Percentiles rank a stretch among this genome's conserved stretches.
These are phyloP conservation scores for Alloteropsis semialata DNA, from an alignment of 176 grass and related monocot genomes.

Conservation along the genomic window DNA sequence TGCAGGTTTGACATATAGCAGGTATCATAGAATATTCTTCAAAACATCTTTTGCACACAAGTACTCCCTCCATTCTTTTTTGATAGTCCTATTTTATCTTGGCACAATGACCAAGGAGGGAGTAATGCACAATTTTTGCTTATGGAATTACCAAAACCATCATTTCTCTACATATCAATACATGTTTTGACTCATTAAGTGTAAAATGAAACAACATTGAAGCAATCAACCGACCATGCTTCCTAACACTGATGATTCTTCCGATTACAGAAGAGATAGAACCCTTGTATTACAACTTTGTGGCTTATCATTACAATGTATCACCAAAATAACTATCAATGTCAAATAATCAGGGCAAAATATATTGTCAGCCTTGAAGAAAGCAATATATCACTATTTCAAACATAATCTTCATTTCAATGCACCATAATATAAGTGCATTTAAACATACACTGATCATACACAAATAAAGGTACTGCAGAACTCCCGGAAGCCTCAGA, in stretches of 20 bases:
- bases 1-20: too few species aligned
- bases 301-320: not conserved
- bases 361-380: not conserved
- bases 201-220: not conserved
- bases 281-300: not conserved
- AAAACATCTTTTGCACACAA: too few species aligned
- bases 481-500: slow-evolving; percentile 8
- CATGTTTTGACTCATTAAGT: not conserved
- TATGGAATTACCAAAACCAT: too few species aligned
- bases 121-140: too few species aligned
- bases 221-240: too few species aligned
- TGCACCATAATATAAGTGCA: not conserved
- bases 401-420: slow-evolving; percentile 6
- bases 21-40: too few species aligned
- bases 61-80: too few species aligned
- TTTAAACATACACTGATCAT: slow-evolving; percentile 1
- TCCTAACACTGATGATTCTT: too few species aligned
- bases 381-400: not conserved
- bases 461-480: slow-evolving; percentile 29
- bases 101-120: too few species aligned
- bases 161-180: too few species aligned
- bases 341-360: slow-evolving; percentile 9
- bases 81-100: too few species aligned
- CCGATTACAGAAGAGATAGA: not conserved
- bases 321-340: not conserved